These are phyloP conservation scores for Magnusiomyces suaveolens DNA, from an alignment of 1,139 yeast genomes.

Conservation along the genomic window DNA sequence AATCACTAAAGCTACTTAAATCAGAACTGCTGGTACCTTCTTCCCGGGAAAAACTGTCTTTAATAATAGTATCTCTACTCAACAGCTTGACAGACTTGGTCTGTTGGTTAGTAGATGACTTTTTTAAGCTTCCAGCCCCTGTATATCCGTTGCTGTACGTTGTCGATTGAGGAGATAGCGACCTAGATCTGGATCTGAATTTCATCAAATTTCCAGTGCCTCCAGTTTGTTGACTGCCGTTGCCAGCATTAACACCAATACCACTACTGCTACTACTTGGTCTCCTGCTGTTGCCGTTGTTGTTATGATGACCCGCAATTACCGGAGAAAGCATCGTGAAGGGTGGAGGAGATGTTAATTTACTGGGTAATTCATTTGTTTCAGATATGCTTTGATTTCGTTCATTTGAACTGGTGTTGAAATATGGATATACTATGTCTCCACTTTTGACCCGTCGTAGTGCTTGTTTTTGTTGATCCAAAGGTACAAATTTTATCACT, in stretches of 20 bases:
- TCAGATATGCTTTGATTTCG: not conserved
- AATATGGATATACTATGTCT: not conserved
- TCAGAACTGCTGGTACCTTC: not conserved
- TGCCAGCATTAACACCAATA: not conserved
- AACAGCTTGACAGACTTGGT: constrained; percentile 5
- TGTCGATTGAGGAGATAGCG: not conserved
- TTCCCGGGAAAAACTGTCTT: constrained; percentile 1
- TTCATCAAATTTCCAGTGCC: not conserved
- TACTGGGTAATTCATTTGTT: not conserved
- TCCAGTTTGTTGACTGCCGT: not conserved
- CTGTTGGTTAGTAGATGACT: not conserved
- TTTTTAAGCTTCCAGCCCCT: not conserved
- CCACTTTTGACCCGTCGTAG: not conserved
- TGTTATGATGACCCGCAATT: not conserved
- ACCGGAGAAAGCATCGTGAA: not conserved
- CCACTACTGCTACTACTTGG: not conserved
- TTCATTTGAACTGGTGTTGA: not conserved
- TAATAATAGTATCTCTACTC: constrained; percentile 6
- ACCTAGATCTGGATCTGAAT: not conserved
- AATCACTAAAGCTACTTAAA: not conserved
- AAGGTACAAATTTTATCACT: not conserved
- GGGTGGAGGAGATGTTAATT: constrained; percentile 2
- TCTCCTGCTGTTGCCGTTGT: not conserved
- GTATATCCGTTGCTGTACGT: not conserved
- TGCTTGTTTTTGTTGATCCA: not conserved